These are phyloP conservation scores for Neofusicoccum kwambonambiense DNA, from an alignment of 2,329 filamentous ascomycete genomes.

Conservation along the genomic window DNA sequence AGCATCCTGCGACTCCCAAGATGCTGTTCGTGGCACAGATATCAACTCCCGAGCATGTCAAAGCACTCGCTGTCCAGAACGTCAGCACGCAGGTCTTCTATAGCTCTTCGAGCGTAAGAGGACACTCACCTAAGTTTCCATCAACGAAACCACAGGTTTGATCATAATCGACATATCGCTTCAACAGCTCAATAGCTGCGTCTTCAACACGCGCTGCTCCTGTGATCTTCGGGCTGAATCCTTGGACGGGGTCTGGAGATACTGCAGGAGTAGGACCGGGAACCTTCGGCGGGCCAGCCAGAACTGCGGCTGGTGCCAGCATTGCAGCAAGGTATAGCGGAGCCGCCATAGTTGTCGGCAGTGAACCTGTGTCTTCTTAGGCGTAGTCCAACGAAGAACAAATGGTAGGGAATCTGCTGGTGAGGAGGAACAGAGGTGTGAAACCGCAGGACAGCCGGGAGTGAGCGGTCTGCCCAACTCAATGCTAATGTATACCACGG, in stretches of 20 bases:
- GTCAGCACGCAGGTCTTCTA: conserved; percentile 13
- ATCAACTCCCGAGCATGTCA: conserved; percentile 30
- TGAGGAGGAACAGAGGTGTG: conserved; percentile 10
- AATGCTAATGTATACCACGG: not conserved
- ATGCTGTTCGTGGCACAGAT: conserved; percentile 35
- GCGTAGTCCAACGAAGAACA: too few relatives aligned
- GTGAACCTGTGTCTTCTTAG: conserved; percentile 22
- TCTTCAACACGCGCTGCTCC: conserved; percentile 17
- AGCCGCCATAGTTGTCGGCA: conserved; percentile 21
- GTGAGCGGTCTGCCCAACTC: conserved; percentile 20
- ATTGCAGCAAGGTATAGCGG: conserved; percentile 27
- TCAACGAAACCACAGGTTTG: conserved; percentile 34
- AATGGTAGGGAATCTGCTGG: not conserved
- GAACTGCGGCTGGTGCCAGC: conserved; percentile 28
- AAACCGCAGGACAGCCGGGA: conserved; percentile 10
- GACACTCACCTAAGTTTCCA: conserved; percentile 26
- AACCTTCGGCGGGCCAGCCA: conserved; percentile 29
- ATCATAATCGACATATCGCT: conserved; percentile 23
- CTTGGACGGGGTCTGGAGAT: conserved; percentile 31
- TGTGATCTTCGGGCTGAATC: conserved; percentile 21
- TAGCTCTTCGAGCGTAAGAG: not conserved
- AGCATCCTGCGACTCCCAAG: conserved; percentile 35
- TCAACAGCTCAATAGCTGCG: conserved; percentile 27
- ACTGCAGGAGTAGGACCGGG: conserved; percentile 30
- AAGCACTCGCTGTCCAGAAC: conserved; percentile 25